These are phyloP conservation scores for Prillingera fragicola DNA, from an alignment of 1,284 basidiomycete genomes.

Conservation along the genomic window DNA sequence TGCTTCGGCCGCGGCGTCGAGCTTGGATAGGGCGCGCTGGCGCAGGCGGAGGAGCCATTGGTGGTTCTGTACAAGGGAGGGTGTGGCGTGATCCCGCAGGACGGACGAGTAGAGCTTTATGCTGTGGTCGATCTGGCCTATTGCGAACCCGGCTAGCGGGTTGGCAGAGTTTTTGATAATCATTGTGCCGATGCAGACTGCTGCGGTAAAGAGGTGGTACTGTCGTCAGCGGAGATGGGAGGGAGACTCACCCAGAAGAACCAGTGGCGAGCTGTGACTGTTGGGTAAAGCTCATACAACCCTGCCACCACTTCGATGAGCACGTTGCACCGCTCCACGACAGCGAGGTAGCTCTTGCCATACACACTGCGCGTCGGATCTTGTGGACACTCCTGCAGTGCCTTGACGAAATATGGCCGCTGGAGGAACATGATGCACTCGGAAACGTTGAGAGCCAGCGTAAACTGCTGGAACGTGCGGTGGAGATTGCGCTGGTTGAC, in stretches of 20 bases:
- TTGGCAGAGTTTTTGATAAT: conserved; percentile 21
- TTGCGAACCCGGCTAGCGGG: conserved; percentile 15
- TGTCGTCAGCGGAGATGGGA: conserved; percentile 5
- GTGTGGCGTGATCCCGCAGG: conserved; percentile 14
- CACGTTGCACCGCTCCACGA: conserved; percentile 33
- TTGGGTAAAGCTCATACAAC: conserved; percentile 26
- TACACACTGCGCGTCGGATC: conserved; percentile 23
- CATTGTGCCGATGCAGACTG: conserved; percentile 29
- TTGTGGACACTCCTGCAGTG: conserved; percentile 20
- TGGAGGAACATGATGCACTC: conserved; percentile 30
- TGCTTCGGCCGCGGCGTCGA: conserved; percentile 12
- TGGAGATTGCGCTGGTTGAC: conserved; percentile 19
- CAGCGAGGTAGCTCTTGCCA: conserved; percentile 26
- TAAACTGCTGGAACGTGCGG: conserved; percentile 31
- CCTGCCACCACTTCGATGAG: conserved; percentile 26
- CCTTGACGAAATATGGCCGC: conserved; percentile 31
- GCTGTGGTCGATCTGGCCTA: conserved; percentile 22
- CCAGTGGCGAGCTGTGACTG: conserved; percentile 31
- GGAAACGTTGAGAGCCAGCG: conserved; percentile 26
- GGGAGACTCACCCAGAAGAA: conserved; percentile 28
- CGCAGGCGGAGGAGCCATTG: conserved; percentile 28
- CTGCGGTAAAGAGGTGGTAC: conserved; percentile 37
- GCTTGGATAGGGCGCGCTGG: conserved; percentile 13
- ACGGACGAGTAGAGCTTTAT: conserved; percentile 23
- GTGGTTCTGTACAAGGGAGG: conserved; percentile 24